Evolutionary conservation across 768 basidiomycete species (phyloP).

Genomic region (Hortiboletus flavorubellus): DNA sequence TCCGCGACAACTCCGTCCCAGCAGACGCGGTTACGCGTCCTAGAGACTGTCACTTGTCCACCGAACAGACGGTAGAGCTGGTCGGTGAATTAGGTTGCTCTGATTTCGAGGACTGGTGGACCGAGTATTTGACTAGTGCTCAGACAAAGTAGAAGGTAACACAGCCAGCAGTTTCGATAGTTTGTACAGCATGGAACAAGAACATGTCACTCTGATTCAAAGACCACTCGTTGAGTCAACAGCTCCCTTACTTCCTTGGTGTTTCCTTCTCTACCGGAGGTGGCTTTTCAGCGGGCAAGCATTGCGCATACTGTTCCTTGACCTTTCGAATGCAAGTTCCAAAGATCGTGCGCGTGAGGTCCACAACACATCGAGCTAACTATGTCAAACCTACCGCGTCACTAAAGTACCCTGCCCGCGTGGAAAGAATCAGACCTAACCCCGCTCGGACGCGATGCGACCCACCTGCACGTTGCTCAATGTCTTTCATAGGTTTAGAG

Average conservation of each 20-base stretch:
- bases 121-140: slow-evolving; percentile 37
- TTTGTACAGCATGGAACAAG: slow-evolving; percentile 6
- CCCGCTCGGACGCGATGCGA: background rate
- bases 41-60: slow-evolving; percentile 74
- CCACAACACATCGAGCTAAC: background rate
- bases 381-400: slow-evolving; percentile 20
- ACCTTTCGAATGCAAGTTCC: slow-evolving; percentile 3
- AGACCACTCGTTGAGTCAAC: background rate
- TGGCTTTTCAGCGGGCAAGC: slow-evolving; percentile 9
- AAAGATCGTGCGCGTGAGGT: background rate
- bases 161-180: background rate
- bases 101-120: slow-evolving; percentile 88
- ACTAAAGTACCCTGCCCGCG: slow-evolving; percentile 26
- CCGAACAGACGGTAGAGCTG: slow-evolving; percentile 68
- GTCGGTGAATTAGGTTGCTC: slow-evolving; percentile 57
- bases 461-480: slow-evolving; percentile 45
- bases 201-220: background rate
- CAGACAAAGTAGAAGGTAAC: slow-evolving; percentile 11
- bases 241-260: background rate
- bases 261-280: slow-evolving; percentile 7
- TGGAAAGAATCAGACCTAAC: background rate
- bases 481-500: slow-evolving; percentile 37
- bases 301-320: slow-evolving; percentile 21
- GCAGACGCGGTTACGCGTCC: slow-evolving; percentile 72
- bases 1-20: slow-evolving; percentile 67